Base-by-base conservation (phyloP, 1,284 basidiomycete genomes). In the Takashimella koratensis region DNA sequence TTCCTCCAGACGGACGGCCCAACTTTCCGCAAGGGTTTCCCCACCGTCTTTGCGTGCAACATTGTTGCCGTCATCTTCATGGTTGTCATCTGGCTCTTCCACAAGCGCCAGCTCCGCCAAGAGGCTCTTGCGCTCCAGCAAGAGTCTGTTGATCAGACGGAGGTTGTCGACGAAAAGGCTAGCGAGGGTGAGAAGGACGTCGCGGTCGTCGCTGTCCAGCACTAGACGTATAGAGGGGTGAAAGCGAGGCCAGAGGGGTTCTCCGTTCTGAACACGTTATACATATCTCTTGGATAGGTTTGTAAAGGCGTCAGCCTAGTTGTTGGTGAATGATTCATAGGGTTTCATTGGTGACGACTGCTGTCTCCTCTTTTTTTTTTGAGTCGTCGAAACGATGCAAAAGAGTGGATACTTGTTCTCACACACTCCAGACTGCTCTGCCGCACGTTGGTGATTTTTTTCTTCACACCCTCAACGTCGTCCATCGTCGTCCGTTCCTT, bases 1-100 rank as follows among this genome's bases (percentile, higher is more conserved):
- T 60, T 52, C 51, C 56, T 39, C 21, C 59, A 60, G 30, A 53
- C 56, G 13, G 47, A 48, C 16, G 53, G 27, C 2, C 59, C 59
- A 4, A 39, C 21, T 11, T 60, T 60, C 56, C 40, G 47, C 26
- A 45, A 54, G 5, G 59, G 59, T 22, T 60, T 55, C 51, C 46
- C 49, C 36, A 49, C 56, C 2, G 47, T 41, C 19, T 41, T 57
- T 4, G 44, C 43, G 21, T 52, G 42, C 25, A 39, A 24, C 16
- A 39, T 60, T 20, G 45, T 52, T 20, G 42, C 52, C 3, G 26
- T 59, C 36, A 25, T 48, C 20, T 21, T 52, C 8, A 36, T 56
- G 47, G 46, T 48, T 25, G 30, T 23, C 11, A 43, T 41, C 40
- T 22, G 24, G 22, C 21, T 20, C 20, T 42, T 49, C 19, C 39